Conservation (phyloP, 352 stramenopile genomes). For the Phytopythium delawarense region DNA sequence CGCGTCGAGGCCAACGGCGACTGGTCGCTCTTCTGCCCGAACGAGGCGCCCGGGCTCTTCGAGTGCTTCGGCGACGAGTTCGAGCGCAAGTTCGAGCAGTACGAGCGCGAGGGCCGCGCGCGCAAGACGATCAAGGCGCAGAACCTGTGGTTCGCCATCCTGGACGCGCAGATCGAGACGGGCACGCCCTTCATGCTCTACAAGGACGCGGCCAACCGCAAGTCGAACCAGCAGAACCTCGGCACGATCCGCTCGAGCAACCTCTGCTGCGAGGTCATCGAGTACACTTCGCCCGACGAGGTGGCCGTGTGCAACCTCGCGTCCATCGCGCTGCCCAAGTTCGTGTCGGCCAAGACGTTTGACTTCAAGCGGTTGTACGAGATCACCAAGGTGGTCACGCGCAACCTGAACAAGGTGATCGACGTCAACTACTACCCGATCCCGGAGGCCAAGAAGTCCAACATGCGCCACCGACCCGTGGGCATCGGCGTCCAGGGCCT, state of each 20-base stretch:
- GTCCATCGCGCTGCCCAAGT: conserved; percentile 95
- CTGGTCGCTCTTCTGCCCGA: conserved; percentile 98
- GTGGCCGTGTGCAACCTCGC: conserved; percentile 99
- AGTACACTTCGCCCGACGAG: conserved; percentile 98
- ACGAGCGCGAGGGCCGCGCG: conserved; percentile 94
- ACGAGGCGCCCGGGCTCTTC: conserved; percentile 94
- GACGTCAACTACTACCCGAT: conserved; percentile 99
- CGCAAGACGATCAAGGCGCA: conserved; percentile 96
- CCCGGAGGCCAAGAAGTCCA: conserved; percentile 83
- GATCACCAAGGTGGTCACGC: conserved; percentile 95
- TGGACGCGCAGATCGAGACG: conserved; percentile 99
- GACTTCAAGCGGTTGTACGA: conserved; percentile 96
- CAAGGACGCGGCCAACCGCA: conserved; percentile 98
- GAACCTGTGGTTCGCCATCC: conserved; percentile 98
- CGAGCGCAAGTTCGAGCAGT: conserved; percentile 93
- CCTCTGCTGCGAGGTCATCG: conserved; percentile 99
- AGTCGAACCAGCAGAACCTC: conserved; percentile 99
- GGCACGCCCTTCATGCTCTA: conserved; percentile 99
- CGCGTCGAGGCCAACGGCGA: conserved; percentile 95
- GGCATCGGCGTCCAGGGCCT: conserved; percentile 98
- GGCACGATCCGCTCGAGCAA: conserved; percentile 99
- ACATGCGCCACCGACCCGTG: conserved; percentile 98
- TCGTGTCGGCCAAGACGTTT: conserved; percentile 89
- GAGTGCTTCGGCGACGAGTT: conserved; percentile 96
- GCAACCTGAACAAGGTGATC: conserved; percentile 99